Evolutionary conservation across 495 filamentous ascomycete species (phyloP).

Genomic region (Tuber umbilicatum): DNA sequence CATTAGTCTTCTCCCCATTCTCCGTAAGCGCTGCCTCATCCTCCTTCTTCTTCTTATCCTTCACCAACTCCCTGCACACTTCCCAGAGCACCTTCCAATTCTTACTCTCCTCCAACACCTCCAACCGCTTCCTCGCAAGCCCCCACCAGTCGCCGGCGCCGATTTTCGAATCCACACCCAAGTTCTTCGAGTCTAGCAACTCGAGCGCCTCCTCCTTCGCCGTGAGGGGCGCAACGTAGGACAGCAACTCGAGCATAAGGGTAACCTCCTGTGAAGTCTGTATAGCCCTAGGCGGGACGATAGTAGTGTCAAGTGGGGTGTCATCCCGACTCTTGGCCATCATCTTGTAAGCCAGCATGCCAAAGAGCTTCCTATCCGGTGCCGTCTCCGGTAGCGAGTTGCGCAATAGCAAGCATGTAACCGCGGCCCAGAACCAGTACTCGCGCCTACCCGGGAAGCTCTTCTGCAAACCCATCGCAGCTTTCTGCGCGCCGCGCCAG

Average conservation of each 20-base stretch:
- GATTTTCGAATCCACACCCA: conserved; percentile 50
- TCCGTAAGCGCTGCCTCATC: conserved; percentile 34
- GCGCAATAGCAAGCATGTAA: conserved; percentile 47
- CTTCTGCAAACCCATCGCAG: conserved; percentile 56
- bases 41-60: conserved; percentile 43
- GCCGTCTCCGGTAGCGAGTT: conserved; percentile 45
- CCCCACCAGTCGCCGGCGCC: conserved; percentile 51
- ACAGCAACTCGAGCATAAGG: conserved; percentile 51
- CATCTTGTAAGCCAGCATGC: conserved; percentile 55
- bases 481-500: conserved; percentile 58
- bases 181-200: conserved; percentile 50
- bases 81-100: conserved; percentile 49
- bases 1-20: conserved; percentile 20
- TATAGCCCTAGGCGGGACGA: conserved; percentile 49
- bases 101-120: conserved; percentile 45
- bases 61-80: conserved; percentile 46
- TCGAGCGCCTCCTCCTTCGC: conserved; percentile 47
- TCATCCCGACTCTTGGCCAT: conserved; percentile 53
- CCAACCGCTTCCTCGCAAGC: conserved; percentile 48
- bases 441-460: conserved; percentile 53
- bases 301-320: conserved; percentile 45
- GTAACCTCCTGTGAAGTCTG: conserved; percentile 53
- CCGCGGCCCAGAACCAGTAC: conserved; percentile 56
- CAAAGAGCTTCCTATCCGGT: conserved; percentile 51
- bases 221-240: conserved; percentile 31